Conservation (phyloP, 2,329 filamentous ascomycete species). For the Diaporthe caulivora region DNA sequence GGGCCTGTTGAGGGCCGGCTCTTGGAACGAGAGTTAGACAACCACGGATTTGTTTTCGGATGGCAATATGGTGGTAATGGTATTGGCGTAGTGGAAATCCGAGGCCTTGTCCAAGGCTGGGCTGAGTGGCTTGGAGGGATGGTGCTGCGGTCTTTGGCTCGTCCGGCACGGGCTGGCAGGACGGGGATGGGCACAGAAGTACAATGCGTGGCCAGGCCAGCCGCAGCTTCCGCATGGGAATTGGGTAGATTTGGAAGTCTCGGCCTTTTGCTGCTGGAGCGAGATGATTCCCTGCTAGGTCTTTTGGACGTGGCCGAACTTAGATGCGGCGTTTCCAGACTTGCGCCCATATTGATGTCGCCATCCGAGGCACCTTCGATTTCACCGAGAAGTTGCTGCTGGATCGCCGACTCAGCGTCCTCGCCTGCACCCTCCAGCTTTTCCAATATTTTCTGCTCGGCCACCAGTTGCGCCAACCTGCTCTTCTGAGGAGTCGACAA, state of each 20-base stretch:
- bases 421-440: constrained; percentile 37
- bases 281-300: constrained; percentile 31
- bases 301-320: neutral
- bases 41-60: neutral
- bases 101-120: neutral
- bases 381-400: constrained; percentile 43
- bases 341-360: constrained; percentile 17
- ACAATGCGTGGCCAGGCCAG: neutral
- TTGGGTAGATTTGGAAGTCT: neutral
- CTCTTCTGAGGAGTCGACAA: constrained; percentile 55
- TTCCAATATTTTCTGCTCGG: constrained; percentile 40
- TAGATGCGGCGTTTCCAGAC: neutral
- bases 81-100: constrained; percentile 28
- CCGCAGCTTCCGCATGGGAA: neutral
- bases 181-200: neutral
- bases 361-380: constrained; percentile 30
- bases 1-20: neutral
- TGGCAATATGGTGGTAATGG: constrained; percentile 9
- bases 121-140: neutral
- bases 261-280: constrained; percentile 37
- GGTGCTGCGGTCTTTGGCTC: neutral
- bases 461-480: constrained; percentile 45
- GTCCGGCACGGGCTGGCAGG: neutral
- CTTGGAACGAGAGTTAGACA: neutral
- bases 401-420: constrained; percentile 46